Base-by-base conservation (phyloP, 345 rosid genomes). In the Limnanthes douglasii region DNA sequence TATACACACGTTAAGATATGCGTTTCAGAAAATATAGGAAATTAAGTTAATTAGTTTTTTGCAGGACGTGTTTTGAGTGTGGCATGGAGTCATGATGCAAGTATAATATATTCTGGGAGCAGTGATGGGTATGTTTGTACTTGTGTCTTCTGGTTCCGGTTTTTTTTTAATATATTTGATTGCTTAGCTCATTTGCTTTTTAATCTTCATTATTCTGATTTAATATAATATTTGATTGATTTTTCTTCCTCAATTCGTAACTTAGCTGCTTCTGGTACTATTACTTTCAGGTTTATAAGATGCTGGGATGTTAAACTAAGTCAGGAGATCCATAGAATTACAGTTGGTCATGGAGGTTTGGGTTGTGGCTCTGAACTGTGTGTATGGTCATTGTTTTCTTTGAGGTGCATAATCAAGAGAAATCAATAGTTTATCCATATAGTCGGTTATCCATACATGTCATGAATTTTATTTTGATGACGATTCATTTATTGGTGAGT, bases 91-190 rank as follows among this genome's bases (percentile, higher is more conserved):
- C 53, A 61, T 36, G 78, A 83, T 38, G 78, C 68, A 8, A 60
- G 39, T 36, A 65, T 51, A 53, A 46, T 88, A 21, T 88, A 66
- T 59, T 75, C 90, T 5, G 97, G 93, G 50, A 78, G 83, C 34
- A 88, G 97, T 43, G 76, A 88, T 53, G 97, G 97, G 95, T 88
- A 48, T 53, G 95, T 54, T 54, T 47, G n/a, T 22, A 27, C 3
- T 20, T 12, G 8, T 38, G 21, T 21, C 12, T 5, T 14, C 11
- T 14, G 5, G 35, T 34, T 23, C 0, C 8, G 34, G 2, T 6
- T 5, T 14, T 45, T 2, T 11, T 5, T 3, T 8, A 16, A 24
- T 18, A 28, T 14, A 8, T 8, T 1, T 35, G 21, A 23, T 43
- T 48, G 33, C 25, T 9, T 37, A 26, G 23, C 21, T 23, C 31